phyloP scores from a whole-genome alignment of 345 rosid genomes.

The Pseudoturritis turrita region DNA sequence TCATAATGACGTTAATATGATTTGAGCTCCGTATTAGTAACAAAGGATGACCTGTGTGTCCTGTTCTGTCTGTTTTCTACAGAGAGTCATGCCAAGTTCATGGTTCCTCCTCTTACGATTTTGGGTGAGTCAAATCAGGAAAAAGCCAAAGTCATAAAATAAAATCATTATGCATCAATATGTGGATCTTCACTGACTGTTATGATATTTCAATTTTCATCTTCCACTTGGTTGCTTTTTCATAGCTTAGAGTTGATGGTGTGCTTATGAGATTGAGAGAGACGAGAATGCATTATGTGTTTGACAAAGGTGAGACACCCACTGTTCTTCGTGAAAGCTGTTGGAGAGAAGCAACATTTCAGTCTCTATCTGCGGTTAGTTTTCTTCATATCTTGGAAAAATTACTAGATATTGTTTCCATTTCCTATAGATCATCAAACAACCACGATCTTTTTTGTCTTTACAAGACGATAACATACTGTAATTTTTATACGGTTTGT shows the following conservation, averaged over 20 bases:
- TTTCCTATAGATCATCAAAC: conserved; percentile 3
- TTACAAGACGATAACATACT: neutral
- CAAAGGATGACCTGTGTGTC: conserved; percentile 7
- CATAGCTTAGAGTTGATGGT: conserved; percentile 97
- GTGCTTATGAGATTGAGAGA: conserved; percentile 94
- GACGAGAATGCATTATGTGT: conserved; percentile 76
- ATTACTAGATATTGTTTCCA: neutral
- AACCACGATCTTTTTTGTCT: neutral
- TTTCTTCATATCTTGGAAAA: conserved; percentile 1
- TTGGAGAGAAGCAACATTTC: conserved; percentile 88
- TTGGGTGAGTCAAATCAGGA: conserved; percentile 64
- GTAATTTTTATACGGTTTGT: neutral
- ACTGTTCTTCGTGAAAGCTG: conserved; percentile 77
- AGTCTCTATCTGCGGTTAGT: conserved; percentile 73
- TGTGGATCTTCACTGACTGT: neutral
- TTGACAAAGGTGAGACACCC: conserved; percentile 42
- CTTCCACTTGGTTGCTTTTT: neutral
- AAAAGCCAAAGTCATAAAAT: neutral
- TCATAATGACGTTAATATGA: neutral
- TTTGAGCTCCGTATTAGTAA: neutral
- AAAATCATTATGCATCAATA: neutral
- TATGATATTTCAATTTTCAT: neutral
- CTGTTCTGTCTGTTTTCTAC: conserved; percentile 22
- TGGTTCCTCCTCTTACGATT: conserved; percentile 97
- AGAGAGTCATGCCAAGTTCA: conserved; percentile 96